These are phyloP conservation scores for Colletotrichum sp. DNA, from an alignment of 2,329 filamentous ascomycete genomes.

Conservation along the genomic window DNA sequence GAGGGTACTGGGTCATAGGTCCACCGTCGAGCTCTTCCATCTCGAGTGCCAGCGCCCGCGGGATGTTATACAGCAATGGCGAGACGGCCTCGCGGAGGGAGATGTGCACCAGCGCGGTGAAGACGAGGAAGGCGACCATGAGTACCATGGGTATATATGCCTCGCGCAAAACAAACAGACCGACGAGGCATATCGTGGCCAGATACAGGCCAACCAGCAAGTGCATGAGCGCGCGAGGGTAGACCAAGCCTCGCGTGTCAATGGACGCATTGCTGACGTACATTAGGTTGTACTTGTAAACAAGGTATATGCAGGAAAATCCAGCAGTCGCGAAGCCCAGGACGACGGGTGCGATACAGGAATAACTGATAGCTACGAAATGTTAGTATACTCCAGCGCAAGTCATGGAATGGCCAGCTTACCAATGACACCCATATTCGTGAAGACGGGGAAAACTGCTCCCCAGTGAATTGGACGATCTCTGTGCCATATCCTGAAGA, in stretches of 20 bases:
- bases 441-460: constrained; percentile 80
- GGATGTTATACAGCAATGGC: constrained; percentile 80
- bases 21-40: constrained; percentile 44
- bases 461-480: constrained; percentile 83
- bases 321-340: constrained; percentile 82
- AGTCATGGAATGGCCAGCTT: constrained; percentile 37
- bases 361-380: constrained; percentile 76
- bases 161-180: constrained; percentile 76
- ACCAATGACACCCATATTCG: constrained; percentile 82
- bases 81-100: constrained; percentile 74
- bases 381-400: neutral
- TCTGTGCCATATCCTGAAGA: constrained; percentile 78
- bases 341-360: constrained; percentile 84
- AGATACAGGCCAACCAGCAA: constrained; percentile 86
- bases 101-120: constrained; percentile 78
- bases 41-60: constrained; percentile 69
- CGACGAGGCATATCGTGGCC: constrained; percentile 81
- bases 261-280: constrained; percentile 84
- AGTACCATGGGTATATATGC: constrained; percentile 73
- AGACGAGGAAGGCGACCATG: constrained; percentile 78
- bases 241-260: constrained; percentile 87
- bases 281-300: constrained; percentile 89
- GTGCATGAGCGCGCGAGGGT: constrained; percentile 86
- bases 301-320: constrained; percentile 81
- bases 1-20: neutral